Percentiles rank a stretch among this genome's conserved stretches.
Conservation (phyloP, 257 asterid genomes). For the Rubia yunnanensis region DNA sequence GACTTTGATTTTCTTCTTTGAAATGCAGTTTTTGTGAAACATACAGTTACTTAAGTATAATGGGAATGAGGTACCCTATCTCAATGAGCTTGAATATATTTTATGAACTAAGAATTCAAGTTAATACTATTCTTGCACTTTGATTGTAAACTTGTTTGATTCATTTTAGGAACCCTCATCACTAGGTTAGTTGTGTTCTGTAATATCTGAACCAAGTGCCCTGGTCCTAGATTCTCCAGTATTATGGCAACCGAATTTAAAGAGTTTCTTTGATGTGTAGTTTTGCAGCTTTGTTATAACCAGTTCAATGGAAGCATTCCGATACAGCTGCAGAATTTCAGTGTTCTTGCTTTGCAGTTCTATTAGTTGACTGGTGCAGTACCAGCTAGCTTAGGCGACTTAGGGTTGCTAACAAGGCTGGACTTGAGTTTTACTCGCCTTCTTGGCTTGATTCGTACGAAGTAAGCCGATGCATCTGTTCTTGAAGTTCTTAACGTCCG, state of each 20-base stretch:
- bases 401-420: constrained; percentile 51
- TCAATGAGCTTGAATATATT: constrained; percentile 89
- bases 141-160: too few species aligned
- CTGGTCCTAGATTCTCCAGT: too few species aligned
- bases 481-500: constrained; percentile 68
- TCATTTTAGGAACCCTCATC: too few species aligned
- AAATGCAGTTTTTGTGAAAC: constrained; percentile 48
- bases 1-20: constrained; percentile 2
- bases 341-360: constrained; percentile 67
- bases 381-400: constrained; percentile 84
- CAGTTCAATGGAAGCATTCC: constrained; percentile 80
- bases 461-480: constrained; percentile 71
- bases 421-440: constrained; percentile 68
- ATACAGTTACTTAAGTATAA: constrained; percentile 55
- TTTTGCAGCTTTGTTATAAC: constrained; percentile 89
- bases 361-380: constrained; percentile 77
- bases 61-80: constrained; percentile 62
- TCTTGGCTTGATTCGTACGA: constrained; percentile 77
- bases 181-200: too few species aligned
- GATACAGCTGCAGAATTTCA: constrained; percentile 58
- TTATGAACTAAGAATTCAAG: too few species aligned
- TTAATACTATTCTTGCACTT: too few species aligned
- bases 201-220: too few species aligned
- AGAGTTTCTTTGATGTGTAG: constrained; percentile 25
- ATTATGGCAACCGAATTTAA: neutral